Percentiles rank a stretch among this genome's conserved stretches.
These are phyloP conservation scores for Lenwebbia sp. DNA, from an alignment of 345 rosid genomes.

Conservation along the genomic window DNA sequence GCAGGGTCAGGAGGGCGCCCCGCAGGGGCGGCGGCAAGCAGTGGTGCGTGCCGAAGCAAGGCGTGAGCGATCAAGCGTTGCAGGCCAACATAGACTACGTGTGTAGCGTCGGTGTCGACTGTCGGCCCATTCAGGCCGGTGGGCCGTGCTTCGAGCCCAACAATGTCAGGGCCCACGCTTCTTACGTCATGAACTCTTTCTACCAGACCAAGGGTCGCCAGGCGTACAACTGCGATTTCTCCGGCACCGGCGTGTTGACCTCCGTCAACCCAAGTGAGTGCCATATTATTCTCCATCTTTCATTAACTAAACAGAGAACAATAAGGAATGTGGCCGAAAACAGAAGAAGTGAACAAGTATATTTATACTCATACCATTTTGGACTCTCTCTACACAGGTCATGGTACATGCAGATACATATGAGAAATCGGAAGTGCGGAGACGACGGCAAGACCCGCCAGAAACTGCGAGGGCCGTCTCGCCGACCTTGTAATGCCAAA, in stretches of 20 bases:
- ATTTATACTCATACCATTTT: neutral
- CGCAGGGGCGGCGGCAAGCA: slow-evolving; percentile 18
- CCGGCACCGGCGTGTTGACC: slow-evolving; percentile 31
- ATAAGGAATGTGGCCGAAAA: neutral
- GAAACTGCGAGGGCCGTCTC: neutral
- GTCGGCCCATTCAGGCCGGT: slow-evolving; percentile 61
- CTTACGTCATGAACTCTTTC: slow-evolving; percentile 61
- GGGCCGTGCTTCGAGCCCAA: slow-evolving; percentile 56
- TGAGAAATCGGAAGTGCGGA: neutral
- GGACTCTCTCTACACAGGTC: slow-evolving; percentile 12
- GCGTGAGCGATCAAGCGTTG: slow-evolving; percentile 21
- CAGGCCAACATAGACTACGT: slow-evolving; percentile 55
- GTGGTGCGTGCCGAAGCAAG: slow-evolving; percentile 50
- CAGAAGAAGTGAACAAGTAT: neutral
- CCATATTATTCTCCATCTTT: neutral
- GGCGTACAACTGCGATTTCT: slow-evolving; percentile 33
- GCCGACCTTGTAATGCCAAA: neutral
- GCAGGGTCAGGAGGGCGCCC: neutral
- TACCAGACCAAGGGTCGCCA: slow-evolving; percentile 35
- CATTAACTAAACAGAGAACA: neutral
- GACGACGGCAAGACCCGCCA: neutral
- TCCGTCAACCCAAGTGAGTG: slow-evolving; percentile 41
- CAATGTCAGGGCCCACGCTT: slow-evolving; percentile 41
- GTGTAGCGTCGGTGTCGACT: slow-evolving; percentile 59
- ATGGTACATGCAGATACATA: slow-evolving; percentile 8